Conservation (phyloP, 768 basidiomycete species). For the Agaricus blazei region DNA sequence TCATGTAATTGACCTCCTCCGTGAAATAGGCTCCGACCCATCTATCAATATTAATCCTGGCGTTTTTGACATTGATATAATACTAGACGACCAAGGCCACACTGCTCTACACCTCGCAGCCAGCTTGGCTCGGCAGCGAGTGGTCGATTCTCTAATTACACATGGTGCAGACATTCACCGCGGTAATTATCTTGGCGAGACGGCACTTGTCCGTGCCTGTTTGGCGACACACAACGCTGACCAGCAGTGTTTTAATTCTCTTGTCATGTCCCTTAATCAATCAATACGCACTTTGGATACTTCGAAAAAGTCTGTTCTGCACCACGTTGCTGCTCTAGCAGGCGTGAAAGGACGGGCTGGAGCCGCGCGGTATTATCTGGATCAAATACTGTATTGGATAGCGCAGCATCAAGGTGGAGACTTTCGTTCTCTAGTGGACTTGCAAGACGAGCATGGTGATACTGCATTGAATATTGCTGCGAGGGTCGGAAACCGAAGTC, state of each 20-base stretch:
- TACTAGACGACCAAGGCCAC: slow-evolving; percentile 93
- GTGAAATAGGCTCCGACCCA: slow-evolving; percentile 50
- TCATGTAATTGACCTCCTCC: slow-evolving; percentile 57
- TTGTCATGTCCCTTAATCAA: slow-evolving; percentile 59
- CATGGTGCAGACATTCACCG: slow-evolving; percentile 84
- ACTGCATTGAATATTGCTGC: slow-evolving; percentile 96
- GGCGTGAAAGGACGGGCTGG: slow-evolving; percentile 86
- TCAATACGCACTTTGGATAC: slow-evolving; percentile 89
- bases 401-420: slow-evolving; percentile 72
- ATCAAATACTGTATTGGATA: slow-evolving; percentile 83
- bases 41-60: slow-evolving; percentile 24
- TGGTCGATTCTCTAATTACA: slow-evolving; percentile 64
- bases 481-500: slow-evolving; percentile 81
- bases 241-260: slow-evolving; percentile 61
- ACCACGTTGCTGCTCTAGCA: slow-evolving; percentile 88
- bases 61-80: slow-evolving; percentile 65
- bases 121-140: slow-evolving; percentile 68
- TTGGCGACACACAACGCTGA: slow-evolving; percentile 86
- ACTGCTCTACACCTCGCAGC: slow-evolving; percentile 92
- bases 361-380: slow-evolving; percentile 87
- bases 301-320: slow-evolving; percentile 78
- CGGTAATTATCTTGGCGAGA: slow-evolving; percentile 93
- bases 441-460: slow-evolving; percentile 94
- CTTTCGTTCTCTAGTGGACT: slow-evolving; percentile 77
- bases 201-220: slow-evolving; percentile 87